Percentiles rank a stretch among this genome's conserved stretches.
Conservation (phyloP, 192 early-diverging fungal genomes). For the Geosiphon pyriformis region DNA sequence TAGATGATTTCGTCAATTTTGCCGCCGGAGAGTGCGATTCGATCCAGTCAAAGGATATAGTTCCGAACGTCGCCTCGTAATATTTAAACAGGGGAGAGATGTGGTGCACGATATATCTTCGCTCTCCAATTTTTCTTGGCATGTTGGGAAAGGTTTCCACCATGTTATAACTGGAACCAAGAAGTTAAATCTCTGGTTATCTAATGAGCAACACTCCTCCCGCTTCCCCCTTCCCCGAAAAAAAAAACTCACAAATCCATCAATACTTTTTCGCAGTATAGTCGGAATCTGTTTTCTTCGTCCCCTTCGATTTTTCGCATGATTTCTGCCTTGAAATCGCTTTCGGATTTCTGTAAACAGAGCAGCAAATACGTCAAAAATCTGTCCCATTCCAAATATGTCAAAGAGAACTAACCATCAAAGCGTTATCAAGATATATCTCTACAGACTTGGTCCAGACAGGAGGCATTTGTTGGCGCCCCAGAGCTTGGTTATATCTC, state of each 20-base stretch:
- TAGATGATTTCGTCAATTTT: constrained; percentile 24
- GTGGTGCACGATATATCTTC: constrained; percentile 25
- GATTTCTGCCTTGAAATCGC: constrained; percentile 10
- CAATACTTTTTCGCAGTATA: constrained; percentile 20
- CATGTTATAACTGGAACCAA: constrained; percentile 13
- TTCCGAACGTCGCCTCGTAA: constrained; percentile 25
- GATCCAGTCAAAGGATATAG: constrained; percentile 20
- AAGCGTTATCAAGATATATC: constrained; percentile 16
- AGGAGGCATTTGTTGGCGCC: constrained; percentile 1
- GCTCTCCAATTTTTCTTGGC: constrained; percentile 20
- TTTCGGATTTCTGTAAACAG: constrained; percentile 7
- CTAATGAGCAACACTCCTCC: not conserved
- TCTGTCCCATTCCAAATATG: not conserved
- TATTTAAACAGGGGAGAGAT: constrained; percentile 24
- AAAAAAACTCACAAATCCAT: constrained; percentile 18
- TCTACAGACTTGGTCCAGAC: constrained; percentile 14
- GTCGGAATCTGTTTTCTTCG: not conserved
- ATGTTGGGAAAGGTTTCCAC: constrained; percentile 12
- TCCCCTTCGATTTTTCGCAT: constrained; percentile 1
- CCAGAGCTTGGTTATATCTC: constrained; percentile 13
- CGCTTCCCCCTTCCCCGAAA: too few relatives aligned
- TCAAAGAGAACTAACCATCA: constrained; percentile 14
- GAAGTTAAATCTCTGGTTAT: constrained; percentile 3
- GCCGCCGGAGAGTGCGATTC: constrained; percentile 18
- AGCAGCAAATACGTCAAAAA: constrained; percentile 4